A percentile compares a stretch with the other conserved stretches of the same genome.
phyloP scores from a whole-genome alignment of 1,284 basidiomycete genomes.

The Puccinia coronata region DNA sequence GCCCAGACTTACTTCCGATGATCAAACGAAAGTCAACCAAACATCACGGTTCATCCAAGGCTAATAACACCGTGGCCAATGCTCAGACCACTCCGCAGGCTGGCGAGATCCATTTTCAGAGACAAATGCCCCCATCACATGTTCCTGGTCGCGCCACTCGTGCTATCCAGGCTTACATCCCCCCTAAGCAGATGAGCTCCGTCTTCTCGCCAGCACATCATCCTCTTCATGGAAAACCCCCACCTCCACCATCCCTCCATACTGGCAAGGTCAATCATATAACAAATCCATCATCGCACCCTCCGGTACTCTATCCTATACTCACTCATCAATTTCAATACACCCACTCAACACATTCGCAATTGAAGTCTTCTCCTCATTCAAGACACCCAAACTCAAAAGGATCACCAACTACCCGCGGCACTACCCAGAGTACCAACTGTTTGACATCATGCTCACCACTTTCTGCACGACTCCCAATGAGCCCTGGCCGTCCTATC shows the following conservation, averaged over 20 bases:
- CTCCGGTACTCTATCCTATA: background rate
- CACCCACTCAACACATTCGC: background rate
- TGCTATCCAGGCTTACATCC: background rate
- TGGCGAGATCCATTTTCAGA: background rate
- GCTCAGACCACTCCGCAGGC: background rate
- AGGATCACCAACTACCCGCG: background rate
- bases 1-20: conserved; percentile 76
- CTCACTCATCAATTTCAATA: conserved; percentile 24
- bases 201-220: background rate
- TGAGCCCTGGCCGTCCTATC: background rate
- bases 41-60: conserved; percentile 13
- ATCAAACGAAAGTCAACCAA: conserved; percentile 74
- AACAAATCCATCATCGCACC: background rate
- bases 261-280: background rate
- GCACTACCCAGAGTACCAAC: background rate
- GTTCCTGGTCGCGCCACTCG: background rate
- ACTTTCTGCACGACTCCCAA: background rate
- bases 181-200: background rate
- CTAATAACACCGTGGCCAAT: background rate
- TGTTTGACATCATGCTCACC: background rate
- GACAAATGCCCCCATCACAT: background rate
- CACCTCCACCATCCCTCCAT: conserved; percentile 11
- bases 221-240: conserved; percentile 18
- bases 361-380: conserved; percentile 16
- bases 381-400: background rate